These are phyloP conservation scores for Lasiosphaeria miniovina DNA, from an alignment of 495 filamentous ascomycete genomes.

Conservation along the genomic window DNA sequence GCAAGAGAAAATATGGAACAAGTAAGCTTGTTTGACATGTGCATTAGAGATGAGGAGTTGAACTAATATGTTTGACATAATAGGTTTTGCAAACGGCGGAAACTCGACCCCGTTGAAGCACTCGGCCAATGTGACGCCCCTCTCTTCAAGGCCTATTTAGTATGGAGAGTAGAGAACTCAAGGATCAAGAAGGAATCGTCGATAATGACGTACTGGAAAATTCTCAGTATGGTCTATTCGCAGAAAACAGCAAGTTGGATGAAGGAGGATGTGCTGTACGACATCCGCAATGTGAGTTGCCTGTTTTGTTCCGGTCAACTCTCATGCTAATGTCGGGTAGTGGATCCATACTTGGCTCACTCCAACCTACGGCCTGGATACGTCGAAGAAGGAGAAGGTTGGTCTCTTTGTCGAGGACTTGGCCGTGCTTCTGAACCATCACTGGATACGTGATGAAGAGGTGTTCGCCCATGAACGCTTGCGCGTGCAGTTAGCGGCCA, in stretches of 20 bases:
- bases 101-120: too few species aligned
- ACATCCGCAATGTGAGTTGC: background rate
- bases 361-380: background rate
- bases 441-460: background rate
- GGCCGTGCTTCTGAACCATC: background rate
- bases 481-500: background rate
- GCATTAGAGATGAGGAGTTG: too few species aligned
- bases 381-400: background rate
- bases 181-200: too few species aligned
- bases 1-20: too few species aligned
- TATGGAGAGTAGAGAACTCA: too few species aligned
- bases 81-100: too few species aligned
- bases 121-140: too few species aligned
- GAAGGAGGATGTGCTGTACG: background rate
- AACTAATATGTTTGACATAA: too few species aligned
- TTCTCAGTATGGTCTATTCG: slow-evolving; percentile 2
- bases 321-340: background rate
- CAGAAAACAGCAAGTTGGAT: background rate
- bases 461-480: slow-evolving; percentile 10
- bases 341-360: background rate
- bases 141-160: too few species aligned
- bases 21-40: too few species aligned
- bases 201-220: background rate
- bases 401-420: background rate
- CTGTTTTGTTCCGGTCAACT: background rate